Evolutionary conservation across 2,329 filamentous ascomycete genomes (phyloP).

Genomic region (Coccinonectria pachysandricola): DNA sequence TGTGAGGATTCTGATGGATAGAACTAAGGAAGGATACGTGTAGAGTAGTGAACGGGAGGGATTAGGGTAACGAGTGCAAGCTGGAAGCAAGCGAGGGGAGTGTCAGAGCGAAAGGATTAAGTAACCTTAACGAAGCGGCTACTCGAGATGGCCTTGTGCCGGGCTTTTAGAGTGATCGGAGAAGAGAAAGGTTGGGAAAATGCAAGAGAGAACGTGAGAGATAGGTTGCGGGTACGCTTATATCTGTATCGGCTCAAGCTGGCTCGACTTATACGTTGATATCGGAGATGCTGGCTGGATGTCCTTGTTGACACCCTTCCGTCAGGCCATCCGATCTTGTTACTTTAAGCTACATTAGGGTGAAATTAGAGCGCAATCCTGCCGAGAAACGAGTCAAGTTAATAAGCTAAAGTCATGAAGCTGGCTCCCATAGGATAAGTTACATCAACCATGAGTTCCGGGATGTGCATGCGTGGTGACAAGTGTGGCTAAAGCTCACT

Average conservation of each 20-base stretch:
- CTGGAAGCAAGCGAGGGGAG: constrained; percentile 9
- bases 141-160: constrained; percentile 11
- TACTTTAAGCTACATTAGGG: too few species aligned
- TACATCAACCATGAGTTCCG: constrained; percentile 15
- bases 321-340: constrained; percentile 8
- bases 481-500: constrained; percentile 21
- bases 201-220: constrained; percentile 8
- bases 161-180: constrained; percentile 5
- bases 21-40: too few species aligned
- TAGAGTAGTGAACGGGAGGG: constrained; percentile 5
- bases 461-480: constrained; percentile 7
- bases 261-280: constrained; percentile 3
- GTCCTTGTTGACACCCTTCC: constrained; percentile 12
- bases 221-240: constrained; percentile 11
- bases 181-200: constrained; percentile 8
- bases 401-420: too few species aligned
- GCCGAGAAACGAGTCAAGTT: too few species aligned
- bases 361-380: too few species aligned
- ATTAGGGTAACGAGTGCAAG: constrained; percentile 14
- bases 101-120: constrained; percentile 17
- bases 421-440: too few species aligned
- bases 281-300: too few species aligned
- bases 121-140: constrained; percentile 23
- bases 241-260: constrained; percentile 10
- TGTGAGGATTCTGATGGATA: too few species aligned